Evolutionary conservation across 768 basidiomycete genomes (phyloP), one percentile per base, ranked within the genome.

Genomic region (Chiua virens): DNA sequence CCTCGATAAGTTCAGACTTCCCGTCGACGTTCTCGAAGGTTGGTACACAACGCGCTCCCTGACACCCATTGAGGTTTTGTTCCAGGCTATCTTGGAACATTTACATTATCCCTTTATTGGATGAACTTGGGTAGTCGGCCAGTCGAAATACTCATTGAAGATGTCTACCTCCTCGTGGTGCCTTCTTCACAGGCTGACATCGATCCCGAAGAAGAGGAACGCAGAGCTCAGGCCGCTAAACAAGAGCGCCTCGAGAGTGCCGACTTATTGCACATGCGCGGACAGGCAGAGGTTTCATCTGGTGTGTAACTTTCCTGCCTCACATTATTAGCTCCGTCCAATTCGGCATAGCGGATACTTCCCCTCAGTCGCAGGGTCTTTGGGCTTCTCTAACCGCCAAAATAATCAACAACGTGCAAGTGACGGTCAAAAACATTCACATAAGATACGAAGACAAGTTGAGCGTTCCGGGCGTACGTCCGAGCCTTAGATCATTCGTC

Each of bases 1-100:
- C 0, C 75, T 99, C 43, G 97, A 98, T 71, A 93, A 96, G 68
- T 97, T 98, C 68, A 81, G 92, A 50, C 76, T 99, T 20, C 97
- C 97, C 0, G 85, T 99, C 1, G 95, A 98, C 75, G 93, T 99
- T 11, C 73, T 90, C 11, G 92, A 98, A 77, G 97, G 94, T 89
- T 40, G 52, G 46, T 20, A 21, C 15, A 21, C 15, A 35, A 2
- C 5, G 14, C 23, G 0, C 11, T 48, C 7, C 38, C 9, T 20
- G 35, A 22, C 17, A 11, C 18, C 20, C 15, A 15, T 13, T 49
- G 5, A 52, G 0, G 17, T n/a, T 50, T 25, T 57, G 41, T 8
- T 45, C 18, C 56, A 93, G 91, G 93, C 34, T 82, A 91, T 70
- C 77, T 95, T 42, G 93, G 93, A 27, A 89, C 83, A 61, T 86